Evolutionary conservation across 495 filamentous ascomycete species (phyloP).

Genomic region (Talaromyces thailandensis): DNA sequence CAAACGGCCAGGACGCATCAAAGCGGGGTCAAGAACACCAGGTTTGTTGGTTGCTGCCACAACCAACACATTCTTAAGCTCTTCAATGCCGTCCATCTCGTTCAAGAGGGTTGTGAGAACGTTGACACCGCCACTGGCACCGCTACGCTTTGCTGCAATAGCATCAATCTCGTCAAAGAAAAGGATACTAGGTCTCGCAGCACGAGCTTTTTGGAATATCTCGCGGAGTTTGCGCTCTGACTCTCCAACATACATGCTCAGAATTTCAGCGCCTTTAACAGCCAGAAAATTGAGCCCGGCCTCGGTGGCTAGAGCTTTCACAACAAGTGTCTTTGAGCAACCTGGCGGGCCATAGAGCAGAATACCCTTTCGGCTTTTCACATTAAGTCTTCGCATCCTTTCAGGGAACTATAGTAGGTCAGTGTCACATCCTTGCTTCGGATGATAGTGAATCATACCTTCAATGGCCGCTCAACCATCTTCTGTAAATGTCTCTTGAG

Average conservation of each 20-base stretch:
- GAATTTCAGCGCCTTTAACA: conserved; percentile 90
- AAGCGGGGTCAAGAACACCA: conserved; percentile 72
- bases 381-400: conserved; percentile 47
- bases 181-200: conserved; percentile 84
- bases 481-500: conserved; percentile 63
- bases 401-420: conserved; percentile 44
- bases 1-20: conserved; percentile 82
- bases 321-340: conserved; percentile 91
- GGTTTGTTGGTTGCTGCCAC: conserved; percentile 95
- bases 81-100: conserved; percentile 94
- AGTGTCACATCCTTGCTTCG: neutral
- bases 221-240: conserved; percentile 83
- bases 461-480: conserved; percentile 57
- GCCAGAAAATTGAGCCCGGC: conserved; percentile 90
- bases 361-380: conserved; percentile 69
- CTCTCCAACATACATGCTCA: conserved; percentile 97
- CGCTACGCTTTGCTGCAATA: conserved; percentile 66
- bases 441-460: conserved; percentile 30
- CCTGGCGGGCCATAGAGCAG: conserved; percentile 91
- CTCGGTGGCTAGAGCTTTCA: conserved; percentile 87
- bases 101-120: conserved; percentile 86
- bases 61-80: conserved; percentile 72
- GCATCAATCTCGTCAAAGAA: conserved; percentile 99
- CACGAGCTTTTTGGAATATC: conserved; percentile 78
- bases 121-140: conserved; percentile 53